Percentiles rank a stretch among this genome's conserved stretches.
These are phyloP conservation scores for Schizophyllum commune DNA, from an alignment of 1,284 basidiomycete genomes.

Conservation along the genomic window DNA sequence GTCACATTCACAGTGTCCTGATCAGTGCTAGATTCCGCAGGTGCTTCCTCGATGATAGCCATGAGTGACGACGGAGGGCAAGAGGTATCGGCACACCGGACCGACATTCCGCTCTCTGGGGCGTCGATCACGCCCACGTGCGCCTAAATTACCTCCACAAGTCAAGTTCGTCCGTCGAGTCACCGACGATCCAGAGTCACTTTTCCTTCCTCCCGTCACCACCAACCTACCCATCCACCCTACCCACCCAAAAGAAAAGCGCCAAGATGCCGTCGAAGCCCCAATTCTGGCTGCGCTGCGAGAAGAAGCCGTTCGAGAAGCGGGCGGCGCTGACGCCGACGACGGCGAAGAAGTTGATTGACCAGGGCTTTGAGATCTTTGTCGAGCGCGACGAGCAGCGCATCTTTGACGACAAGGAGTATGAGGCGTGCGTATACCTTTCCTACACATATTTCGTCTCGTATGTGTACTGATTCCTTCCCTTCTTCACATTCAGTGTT, in stretches of 20 bases:
- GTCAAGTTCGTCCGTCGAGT: neutral
- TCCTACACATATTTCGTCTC: neutral
- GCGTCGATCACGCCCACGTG: neutral
- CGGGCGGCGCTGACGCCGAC: conserved; percentile 92
- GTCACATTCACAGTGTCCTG: neutral
- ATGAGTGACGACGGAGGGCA: neutral
- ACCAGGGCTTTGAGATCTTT: conserved; percentile 85
- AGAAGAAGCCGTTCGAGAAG: conserved; percentile 91
- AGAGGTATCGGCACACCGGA: neutral
- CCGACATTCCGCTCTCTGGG: neutral
- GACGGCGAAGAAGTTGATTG: conserved; percentile 86
- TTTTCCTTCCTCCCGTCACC: neutral
- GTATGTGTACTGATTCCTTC: neutral
- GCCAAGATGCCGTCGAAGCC: conserved; percentile 28
- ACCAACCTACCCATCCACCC: neutral
- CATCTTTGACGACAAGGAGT: conserved; percentile 94
- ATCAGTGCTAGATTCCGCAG: neutral
- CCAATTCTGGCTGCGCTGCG: conserved; percentile 84
- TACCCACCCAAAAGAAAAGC: conserved; percentile 5
- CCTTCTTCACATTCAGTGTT: conserved; percentile 40
- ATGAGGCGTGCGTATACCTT: conserved; percentile 66
- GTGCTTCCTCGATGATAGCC: neutral
- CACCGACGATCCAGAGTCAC: neutral
- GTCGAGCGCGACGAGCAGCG: conserved; percentile 94
- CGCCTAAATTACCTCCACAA: neutral